Evolutionary conservation across 202 grass and related monocot species (phyloP).

Genomic region (Setaria italica): DNA sequence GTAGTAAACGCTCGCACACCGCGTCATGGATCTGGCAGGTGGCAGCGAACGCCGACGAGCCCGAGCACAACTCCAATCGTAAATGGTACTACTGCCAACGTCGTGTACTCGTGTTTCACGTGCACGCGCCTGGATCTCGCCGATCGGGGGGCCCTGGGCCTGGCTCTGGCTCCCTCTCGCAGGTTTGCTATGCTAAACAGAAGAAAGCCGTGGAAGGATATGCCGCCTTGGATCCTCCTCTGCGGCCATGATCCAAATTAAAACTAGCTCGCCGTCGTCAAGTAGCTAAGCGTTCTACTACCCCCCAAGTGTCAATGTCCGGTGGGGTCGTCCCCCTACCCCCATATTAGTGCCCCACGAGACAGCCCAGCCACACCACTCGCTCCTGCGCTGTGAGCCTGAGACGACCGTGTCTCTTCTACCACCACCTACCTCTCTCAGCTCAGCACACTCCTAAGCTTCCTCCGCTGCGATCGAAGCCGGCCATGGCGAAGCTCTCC

Average conservation of each 20-base stretch:
- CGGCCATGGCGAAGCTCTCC: conserved; percentile 31
- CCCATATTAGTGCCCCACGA: neutral
- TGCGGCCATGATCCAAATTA: neutral
- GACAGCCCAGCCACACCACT: neutral
- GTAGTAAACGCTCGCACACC: too few species aligned
- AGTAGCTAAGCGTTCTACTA: neutral
- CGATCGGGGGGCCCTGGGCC: too few species aligned
- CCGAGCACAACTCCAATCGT: too few species aligned
- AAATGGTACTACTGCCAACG: neutral
- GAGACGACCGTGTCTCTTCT: neutral
- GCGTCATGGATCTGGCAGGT: too few species aligned
- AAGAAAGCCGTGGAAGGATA: too few species aligned
- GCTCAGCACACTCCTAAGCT: too few species aligned
- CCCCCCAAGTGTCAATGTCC: conserved; percentile 4
- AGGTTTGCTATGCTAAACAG: too few species aligned
- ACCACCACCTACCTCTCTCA: too few species aligned
- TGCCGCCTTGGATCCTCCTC: conserved; percentile 10
- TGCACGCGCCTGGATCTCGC: too few species aligned
- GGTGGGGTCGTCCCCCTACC: neutral
- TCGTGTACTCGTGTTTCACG: neutral
- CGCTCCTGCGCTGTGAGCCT: neutral
- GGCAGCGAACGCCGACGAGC: too few species aligned
- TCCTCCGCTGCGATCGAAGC: neutral
- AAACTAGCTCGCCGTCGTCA: neutral
- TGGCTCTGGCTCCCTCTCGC: too few species aligned